Evolutionary conservation across 805 yeast species (phyloP).

Genomic region (Pachysolen tannophilus): DNA sequence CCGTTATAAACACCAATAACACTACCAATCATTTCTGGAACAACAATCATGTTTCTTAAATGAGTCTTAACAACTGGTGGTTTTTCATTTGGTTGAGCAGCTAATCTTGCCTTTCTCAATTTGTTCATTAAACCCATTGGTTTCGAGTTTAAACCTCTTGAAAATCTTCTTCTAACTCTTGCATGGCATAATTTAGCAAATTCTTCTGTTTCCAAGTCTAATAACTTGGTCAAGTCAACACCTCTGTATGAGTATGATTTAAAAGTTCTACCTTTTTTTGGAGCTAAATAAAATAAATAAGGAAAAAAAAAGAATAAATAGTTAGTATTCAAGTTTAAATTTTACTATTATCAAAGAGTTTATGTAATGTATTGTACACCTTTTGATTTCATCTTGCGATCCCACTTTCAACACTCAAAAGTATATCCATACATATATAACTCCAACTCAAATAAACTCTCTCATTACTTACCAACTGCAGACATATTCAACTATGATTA

Average conservation of each 20-base stretch:
- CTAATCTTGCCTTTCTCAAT: slow-evolving; percentile 94
- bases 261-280: slow-evolving; percentile 82
- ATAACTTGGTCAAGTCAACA: slow-evolving; percentile 90
- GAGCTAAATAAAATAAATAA: slow-evolving; percentile 30
- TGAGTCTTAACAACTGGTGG: slow-evolving; percentile 98
- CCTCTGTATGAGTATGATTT: slow-evolving; percentile 98
- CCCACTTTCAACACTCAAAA: too few species aligned
- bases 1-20: slow-evolving; percentile 99
- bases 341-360: too few species aligned
- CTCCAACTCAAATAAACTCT: too few species aligned
- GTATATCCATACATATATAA: too few species aligned
- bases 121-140: slow-evolving; percentile 95
- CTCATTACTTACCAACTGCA: too few species aligned
- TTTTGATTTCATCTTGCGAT: too few species aligned
- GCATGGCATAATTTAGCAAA: slow-evolving; percentile 95
- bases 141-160: slow-evolving; percentile 93
- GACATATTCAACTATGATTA: too few species aligned
- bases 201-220: slow-evolving; percentile 93
- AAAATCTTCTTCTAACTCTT: slow-evolving; percentile 99
- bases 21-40: slow-evolving; percentile 99
- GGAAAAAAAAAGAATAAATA: not conserved
- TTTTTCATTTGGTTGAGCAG: slow-evolving; percentile 88
- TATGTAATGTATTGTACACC: too few species aligned
- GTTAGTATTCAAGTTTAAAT: not conserved
- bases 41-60: slow-evolving; percentile 96